phyloP scores from a whole-genome alignment of 805 yeast genomes.

The Candida railenensis region DNA sequence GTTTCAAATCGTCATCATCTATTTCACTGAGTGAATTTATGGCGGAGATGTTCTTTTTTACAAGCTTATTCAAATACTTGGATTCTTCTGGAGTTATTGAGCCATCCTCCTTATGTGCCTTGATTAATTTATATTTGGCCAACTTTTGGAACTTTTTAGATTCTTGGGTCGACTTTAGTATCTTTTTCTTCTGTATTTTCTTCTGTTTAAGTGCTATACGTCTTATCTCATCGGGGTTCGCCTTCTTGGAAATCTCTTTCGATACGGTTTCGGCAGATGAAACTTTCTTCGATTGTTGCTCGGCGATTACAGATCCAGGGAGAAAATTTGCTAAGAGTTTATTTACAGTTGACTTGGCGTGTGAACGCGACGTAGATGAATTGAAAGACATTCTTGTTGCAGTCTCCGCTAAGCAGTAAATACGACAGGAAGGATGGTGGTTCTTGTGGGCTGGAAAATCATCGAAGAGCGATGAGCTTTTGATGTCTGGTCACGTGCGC shows the following conservation, averaged over 20 bases:
- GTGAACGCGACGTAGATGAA: constrained; percentile 28
- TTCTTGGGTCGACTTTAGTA: constrained; percentile 25
- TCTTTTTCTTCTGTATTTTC: constrained; percentile 21
- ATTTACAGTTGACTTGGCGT: constrained; percentile 42
- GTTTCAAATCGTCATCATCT: constrained; percentile 29
- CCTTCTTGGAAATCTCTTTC: constrained; percentile 14
- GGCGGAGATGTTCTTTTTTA: constrained; percentile 33
- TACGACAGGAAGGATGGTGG: neutral
- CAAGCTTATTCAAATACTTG: constrained; percentile 38
- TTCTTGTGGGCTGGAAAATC: neutral
- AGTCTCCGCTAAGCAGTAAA: no score
- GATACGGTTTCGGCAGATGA: constrained; percentile 17
- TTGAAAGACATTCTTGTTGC: constrained; percentile 21
- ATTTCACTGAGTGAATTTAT: constrained; percentile 26
- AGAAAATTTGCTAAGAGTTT: constrained; percentile 28
- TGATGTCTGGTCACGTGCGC: no score
- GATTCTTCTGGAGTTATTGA: constrained; percentile 30
- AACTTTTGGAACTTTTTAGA: constrained; percentile 33
- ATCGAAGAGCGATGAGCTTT: neutral
- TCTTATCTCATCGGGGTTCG: constrained; percentile 14
- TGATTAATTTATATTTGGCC: constrained; percentile 40
- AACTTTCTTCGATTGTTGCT: neutral
- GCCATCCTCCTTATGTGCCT: constrained; percentile 22
- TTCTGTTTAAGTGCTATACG: constrained; percentile 20
- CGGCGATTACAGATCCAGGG: constrained; percentile 5